Percentiles rank a stretch among this genome's conserved stretches.
These are phyloP conservation scores for Hypoxylon sp. DNA, from an alignment of 2,329 filamentous ascomycete genomes.

Conservation along the genomic window DNA sequence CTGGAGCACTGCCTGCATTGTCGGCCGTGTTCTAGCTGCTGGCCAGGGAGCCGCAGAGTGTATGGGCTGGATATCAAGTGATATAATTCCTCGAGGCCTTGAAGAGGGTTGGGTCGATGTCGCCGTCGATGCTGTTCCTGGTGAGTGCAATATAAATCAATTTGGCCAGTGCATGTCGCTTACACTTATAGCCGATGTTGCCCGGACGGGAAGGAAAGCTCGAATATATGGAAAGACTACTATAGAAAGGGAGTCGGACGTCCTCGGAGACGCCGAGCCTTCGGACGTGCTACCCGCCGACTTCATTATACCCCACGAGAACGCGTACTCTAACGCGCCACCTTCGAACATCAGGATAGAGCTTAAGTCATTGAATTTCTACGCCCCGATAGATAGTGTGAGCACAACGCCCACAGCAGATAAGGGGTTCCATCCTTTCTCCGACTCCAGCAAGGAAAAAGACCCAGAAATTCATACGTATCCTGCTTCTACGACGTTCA, in stretches of 20 bases:
- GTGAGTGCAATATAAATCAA: constrained; percentile 57
- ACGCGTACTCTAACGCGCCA: constrained; percentile 64
- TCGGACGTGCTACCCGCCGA: constrained; percentile 71
- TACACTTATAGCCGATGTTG: constrained; percentile 62
- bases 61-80: constrained; percentile 78
- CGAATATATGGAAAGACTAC: constrained; percentile 73
- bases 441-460: constrained; percentile 54
- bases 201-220: constrained; percentile 67
- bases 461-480: constrained; percentile 57
- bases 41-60: constrained; percentile 74
- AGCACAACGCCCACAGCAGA: constrained; percentile 63
- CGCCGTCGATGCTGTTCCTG: constrained; percentile 67
- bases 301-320: constrained; percentile 74
- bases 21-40: constrained; percentile 75
- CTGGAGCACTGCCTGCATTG: constrained; percentile 77
- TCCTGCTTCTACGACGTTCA: constrained; percentile 60
- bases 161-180: constrained; percentile 42
- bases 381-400: constrained; percentile 61
- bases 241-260: constrained; percentile 72
- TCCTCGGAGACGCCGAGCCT: constrained; percentile 71
- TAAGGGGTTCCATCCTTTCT: constrained; percentile 57
- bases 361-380: constrained; percentile 67
- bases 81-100: constrained; percentile 67
- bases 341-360: constrained; percentile 64
- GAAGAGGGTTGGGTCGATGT: constrained; percentile 73